Base-by-base conservation (phyloP, 1,284 basidiomycete species). In the Chondrostereum purpureum region DNA sequence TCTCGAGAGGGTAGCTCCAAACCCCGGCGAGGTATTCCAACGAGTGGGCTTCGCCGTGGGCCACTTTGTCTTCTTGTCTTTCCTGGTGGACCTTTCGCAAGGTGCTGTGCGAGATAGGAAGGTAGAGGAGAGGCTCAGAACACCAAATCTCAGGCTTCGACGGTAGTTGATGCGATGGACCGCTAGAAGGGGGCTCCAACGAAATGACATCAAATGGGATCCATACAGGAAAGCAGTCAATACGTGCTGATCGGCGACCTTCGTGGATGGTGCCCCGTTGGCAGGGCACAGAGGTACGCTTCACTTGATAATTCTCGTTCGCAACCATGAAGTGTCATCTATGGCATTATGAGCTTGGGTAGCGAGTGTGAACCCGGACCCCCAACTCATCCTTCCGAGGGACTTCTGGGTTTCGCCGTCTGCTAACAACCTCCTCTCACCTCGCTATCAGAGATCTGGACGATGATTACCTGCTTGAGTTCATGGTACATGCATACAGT, bases 21-120 rank as follows among this genome's bases (percentile, higher is more conserved):
- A 52, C 13, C 48, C 48, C 48, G 53, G 53, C 41, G 46, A 44
- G 38, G 34, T 48, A 51, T 46, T 17, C 18, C 42, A n/a, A 43
- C 40, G 24, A 45, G 24, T 45, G 45, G 33, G 42, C 33, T n/a
- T 46, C 47, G 49, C 53, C 53, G 48, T 46, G 44, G 40, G 40
- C 44, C 45, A 43, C 46, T 49, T 36, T 35, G 42, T 40, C 37
- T n/a, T 37, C 39, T 37, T 48, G 41, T 45, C 36, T 23, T 36
- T 38, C 42, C 38, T 18, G 38, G 18, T 35, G 16, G 14, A 13
- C 44, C 8, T 42, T 39, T 31, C 23, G 21, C 45, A 31, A 33
- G n/a, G n/a, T n/a, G n/a, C n/a, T n/a, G n/a, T n/a, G 21, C 34
- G 38, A 43, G 42, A 24, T 31, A 36, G 41, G 45, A 31, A 34